These are phyloP conservation scores for Cornus kousa DNA, from an alignment of 148 eudicot genomes.

Conservation along the genomic window DNA sequence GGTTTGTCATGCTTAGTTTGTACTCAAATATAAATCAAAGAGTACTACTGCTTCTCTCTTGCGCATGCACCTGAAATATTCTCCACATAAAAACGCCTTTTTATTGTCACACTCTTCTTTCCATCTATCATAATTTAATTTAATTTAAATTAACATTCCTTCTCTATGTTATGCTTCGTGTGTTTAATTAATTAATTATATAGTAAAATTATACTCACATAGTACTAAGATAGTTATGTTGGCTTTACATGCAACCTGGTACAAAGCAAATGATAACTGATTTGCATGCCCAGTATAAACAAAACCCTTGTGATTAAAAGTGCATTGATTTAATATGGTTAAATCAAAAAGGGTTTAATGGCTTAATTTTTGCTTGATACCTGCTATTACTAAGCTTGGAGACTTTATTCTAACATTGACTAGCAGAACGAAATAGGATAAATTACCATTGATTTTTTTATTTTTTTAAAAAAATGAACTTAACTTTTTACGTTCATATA, in stretches of 20 bases:
- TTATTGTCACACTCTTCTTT: background rate
- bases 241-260: conserved; percentile 28
- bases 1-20: conserved; percentile 50
- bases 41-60: background rate
- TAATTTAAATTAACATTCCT: background rate
- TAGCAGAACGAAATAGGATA: too few relatives aligned
- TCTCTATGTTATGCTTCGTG: conserved; percentile 12
- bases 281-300: conserved; percentile 11
- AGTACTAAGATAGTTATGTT: conserved; percentile 16
- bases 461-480: too few relatives aligned
- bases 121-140: conserved; percentile 12
- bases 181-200: background rate
- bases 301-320: conserved; percentile 14
- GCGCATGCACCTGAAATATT: conserved; percentile 38
- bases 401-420: background rate
- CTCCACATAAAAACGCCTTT: conserved; percentile 16
- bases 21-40: conserved; percentile 24
- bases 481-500: too few relatives aligned
- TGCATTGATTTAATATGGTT: background rate
- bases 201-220: background rate
- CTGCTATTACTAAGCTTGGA: background rate
- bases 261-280: background rate
- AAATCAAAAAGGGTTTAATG: background rate
- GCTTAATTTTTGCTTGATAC: too few relatives aligned
- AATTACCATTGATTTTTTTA: too few relatives aligned